Percentiles rank a stretch among this genome's conserved stretches.
Evolutionary conservation across 306 rosid species (phyloP).

Genomic region (Elaeagnus macrophylla): DNA sequence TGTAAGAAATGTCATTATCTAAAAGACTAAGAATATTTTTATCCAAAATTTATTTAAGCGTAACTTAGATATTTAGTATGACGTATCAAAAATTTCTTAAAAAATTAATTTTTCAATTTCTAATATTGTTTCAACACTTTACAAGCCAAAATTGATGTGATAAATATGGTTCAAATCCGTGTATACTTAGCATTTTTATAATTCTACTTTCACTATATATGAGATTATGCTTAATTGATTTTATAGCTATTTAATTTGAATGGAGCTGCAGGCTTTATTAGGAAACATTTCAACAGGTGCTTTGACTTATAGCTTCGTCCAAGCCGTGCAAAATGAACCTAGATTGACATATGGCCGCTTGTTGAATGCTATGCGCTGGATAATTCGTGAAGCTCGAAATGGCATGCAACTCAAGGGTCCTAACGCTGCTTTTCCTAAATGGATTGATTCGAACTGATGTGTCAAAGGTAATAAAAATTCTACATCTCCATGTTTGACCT

Average conservation of each 20-base stretch:
- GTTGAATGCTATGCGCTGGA: constrained; percentile 35
- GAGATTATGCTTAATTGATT: too few species aligned
- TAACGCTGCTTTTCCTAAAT: constrained; percentile 14
- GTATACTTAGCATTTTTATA: too few species aligned
- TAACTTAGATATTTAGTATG: too few species aligned
- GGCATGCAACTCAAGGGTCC: constrained; percentile 21
- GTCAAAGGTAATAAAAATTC: constrained; percentile 12
- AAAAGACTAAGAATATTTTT: too few species aligned
- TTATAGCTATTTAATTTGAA: neutral
- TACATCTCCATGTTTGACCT: neutral
- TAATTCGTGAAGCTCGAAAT: constrained; percentile 35
- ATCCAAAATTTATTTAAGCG: too few species aligned
- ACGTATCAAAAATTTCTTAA: too few species aligned
- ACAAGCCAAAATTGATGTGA: too few species aligned
- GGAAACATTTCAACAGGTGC: constrained; percentile 41
- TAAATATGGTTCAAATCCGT: too few species aligned
- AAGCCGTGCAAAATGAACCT: constrained; percentile 40
- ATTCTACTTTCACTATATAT: too few species aligned
- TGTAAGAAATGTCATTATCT: too few species aligned
- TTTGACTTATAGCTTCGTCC: constrained; percentile 57
- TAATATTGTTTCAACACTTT: too few species aligned
- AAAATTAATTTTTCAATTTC: too few species aligned
- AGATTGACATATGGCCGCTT: constrained; percentile 41
- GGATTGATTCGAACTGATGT: constrained; percentile 3
- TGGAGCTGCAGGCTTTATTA: constrained; percentile 32